Conservation (phyloP, 176 grass and related monocot genomes). For the Phragmites australis region DNA sequence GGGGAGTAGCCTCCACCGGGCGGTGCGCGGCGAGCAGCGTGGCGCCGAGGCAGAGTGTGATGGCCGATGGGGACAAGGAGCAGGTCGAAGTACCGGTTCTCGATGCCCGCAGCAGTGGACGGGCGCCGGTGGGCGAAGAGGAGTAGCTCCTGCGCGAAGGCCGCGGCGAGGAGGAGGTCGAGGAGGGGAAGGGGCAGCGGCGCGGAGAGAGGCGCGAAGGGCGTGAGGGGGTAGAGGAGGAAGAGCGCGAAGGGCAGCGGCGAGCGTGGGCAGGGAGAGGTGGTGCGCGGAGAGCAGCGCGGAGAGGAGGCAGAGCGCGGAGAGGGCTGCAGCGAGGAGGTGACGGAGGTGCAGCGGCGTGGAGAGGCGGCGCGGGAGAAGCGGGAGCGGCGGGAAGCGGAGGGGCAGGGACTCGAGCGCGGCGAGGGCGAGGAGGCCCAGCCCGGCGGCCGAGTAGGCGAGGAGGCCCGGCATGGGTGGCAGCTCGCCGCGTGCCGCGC, state of each 20-base stretch:
- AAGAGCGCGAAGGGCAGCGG: slow-evolving; percentile 69
- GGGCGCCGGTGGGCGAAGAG: slow-evolving; percentile 72
- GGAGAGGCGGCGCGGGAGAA: slow-evolving; percentile 27
- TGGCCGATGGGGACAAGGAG: slow-evolving; percentile 76
- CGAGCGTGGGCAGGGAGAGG: slow-evolving; percentile 70
- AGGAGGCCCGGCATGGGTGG: slow-evolving; percentile 70
- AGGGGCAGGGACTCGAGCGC: slow-evolving; percentile 58
- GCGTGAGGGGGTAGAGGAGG: slow-evolving; percentile 75
- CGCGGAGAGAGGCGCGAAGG: slow-evolving; percentile 45
- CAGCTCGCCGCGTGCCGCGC: neutral
- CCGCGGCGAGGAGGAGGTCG: slow-evolving; percentile 76
- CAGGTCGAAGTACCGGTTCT: slow-evolving; percentile 96
- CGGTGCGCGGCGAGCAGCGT: slow-evolving; percentile 62
- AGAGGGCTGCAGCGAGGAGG: slow-evolving; percentile 37
- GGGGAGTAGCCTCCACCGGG: slow-evolving; percentile 36
- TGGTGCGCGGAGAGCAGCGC: slow-evolving; percentile 50
- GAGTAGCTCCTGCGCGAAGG: slow-evolving; percentile 72
- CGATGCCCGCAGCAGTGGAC: slow-evolving; percentile 68
- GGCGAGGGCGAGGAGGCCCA: slow-evolving; percentile 64
- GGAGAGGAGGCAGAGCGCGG: slow-evolving; percentile 55
- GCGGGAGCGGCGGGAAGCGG: slow-evolving; percentile 33
- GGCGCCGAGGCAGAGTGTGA: slow-evolving; percentile 65
- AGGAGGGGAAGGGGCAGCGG: slow-evolving; percentile 60
- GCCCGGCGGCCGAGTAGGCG: slow-evolving; percentile 64
- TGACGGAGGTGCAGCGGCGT: slow-evolving; percentile 49